Conservation (phyloP, 805 yeast species). For the Pichia deserticola region DNA sequence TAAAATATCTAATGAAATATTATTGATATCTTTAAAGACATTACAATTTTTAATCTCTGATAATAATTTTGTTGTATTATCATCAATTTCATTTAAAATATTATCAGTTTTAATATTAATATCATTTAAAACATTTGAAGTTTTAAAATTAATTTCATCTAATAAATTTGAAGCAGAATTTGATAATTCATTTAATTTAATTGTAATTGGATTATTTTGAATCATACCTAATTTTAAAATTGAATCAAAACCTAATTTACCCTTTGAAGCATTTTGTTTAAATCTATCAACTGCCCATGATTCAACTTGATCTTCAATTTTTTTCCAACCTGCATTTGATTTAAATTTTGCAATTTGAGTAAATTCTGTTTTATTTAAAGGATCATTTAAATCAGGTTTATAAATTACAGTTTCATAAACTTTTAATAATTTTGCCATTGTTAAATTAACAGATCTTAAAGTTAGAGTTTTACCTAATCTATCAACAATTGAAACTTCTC, state of each 20-base stretch:
- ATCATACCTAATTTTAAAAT: slow-evolving; percentile 42
- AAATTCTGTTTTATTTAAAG: slow-evolving; percentile 50
- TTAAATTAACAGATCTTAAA: slow-evolving; percentile 80
- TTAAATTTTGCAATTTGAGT: slow-evolving; percentile 82
- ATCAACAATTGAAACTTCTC: slow-evolving; percentile 86
- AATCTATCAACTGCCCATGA: slow-evolving; percentile 90
- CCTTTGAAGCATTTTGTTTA: slow-evolving; percentile 77
- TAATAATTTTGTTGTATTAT: slow-evolving; percentile 8
- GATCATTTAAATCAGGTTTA: slow-evolving; percentile 54
- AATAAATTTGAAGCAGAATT: slow-evolving; percentile 14
- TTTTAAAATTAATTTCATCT: slow-evolving; percentile 16
- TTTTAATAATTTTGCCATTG: slow-evolving; percentile 64
- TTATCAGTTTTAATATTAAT: slow-evolving; percentile 19
- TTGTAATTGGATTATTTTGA: background rate
- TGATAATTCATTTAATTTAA: background rate
- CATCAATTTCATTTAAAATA: slow-evolving; percentile 22
- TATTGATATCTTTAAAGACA: slow-evolving; percentile 17
- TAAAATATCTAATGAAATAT: slow-evolving; percentile 17
- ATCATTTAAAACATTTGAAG: slow-evolving; percentile 19
- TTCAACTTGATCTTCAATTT: slow-evolving; percentile 75
- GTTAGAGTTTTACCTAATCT: slow-evolving; percentile 53
- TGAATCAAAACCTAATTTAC: slow-evolving; percentile 76
- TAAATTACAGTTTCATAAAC: slow-evolving; percentile 88
- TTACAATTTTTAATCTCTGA: slow-evolving; percentile 14
- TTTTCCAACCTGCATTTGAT: slow-evolving; percentile 66